phyloP scores from a whole-genome alignment of 371 early-diverging fungal genomes.

The Batkoa obscura region DNA sequence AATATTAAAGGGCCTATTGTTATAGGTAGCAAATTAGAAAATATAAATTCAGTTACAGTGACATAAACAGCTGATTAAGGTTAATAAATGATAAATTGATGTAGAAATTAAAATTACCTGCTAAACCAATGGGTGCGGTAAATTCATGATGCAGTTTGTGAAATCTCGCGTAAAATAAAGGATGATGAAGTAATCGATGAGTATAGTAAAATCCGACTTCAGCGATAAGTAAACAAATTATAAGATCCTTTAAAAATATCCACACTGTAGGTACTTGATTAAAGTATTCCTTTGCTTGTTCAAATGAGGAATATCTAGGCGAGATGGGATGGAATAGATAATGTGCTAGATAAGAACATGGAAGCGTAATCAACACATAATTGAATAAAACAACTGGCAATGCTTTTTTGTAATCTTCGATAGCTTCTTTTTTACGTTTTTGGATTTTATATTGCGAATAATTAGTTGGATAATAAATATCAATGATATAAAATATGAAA shows the following conservation, averaged over 20 bases:
- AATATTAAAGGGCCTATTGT: slow-evolving; percentile 24
- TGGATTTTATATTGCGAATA: too few species aligned
- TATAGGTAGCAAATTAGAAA: slow-evolving; percentile 27
- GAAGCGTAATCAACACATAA: slow-evolving; percentile 14
- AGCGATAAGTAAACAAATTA: slow-evolving; percentile 25
- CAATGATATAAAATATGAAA: too few species aligned
- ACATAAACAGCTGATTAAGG: slow-evolving; percentile 19
- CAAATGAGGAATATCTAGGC: too few species aligned
- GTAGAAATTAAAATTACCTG: slow-evolving; percentile 14
- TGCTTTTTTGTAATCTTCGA: slow-evolving; percentile 14
- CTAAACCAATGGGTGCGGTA: slow-evolving; percentile 33
- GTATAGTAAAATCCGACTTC: slow-evolving; percentile 37
- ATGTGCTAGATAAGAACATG: slow-evolving; percentile 10
- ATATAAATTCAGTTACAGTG: slow-evolving; percentile 29
- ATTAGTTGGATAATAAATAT: too few species aligned
- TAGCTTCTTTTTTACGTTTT: too few species aligned
- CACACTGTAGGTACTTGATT: too few species aligned
- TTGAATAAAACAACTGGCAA: slow-evolving; percentile 13
- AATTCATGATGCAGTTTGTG: slow-evolving; percentile 40
- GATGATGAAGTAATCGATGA: slow-evolving; percentile 29
- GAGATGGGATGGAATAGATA: slow-evolving; percentile 12
- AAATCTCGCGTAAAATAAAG: slow-evolving; percentile 22
- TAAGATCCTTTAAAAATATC: too few species aligned
- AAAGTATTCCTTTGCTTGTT: too few species aligned
- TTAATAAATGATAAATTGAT: neutral